Conservation (phyloP, 352 stramenopile species). For the Globisporangium middletonii region DNA sequence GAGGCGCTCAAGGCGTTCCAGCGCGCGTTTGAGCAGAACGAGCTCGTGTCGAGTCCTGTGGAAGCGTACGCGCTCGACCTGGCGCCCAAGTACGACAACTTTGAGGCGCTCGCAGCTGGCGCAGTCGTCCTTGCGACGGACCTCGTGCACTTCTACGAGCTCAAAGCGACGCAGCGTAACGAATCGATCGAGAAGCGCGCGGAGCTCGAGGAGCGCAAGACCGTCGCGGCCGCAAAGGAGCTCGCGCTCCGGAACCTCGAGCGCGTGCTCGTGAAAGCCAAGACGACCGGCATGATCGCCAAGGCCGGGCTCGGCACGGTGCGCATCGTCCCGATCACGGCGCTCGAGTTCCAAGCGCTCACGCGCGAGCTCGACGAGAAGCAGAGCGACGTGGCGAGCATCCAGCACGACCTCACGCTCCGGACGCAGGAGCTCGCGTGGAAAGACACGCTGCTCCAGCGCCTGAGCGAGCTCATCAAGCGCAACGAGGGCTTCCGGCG, state of each 20-base stretch:
- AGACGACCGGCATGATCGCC: conserved; percentile 61
- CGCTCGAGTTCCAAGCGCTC: conserved; percentile 36
- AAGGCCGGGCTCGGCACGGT: conserved; percentile 65
- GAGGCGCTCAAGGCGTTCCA: conserved; percentile 53
- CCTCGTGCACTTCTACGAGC: conserved; percentile 49
- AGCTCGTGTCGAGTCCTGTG: conserved; percentile 54
- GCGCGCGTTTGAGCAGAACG: conserved; percentile 54
- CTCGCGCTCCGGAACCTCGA: conserved; percentile 50
- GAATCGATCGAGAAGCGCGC: conserved; percentile 30
- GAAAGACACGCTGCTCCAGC: conserved; percentile 65
- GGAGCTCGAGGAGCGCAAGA: conserved; percentile 23
- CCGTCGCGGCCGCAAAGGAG: conserved; percentile 27
- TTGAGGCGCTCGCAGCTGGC: conserved; percentile 26
- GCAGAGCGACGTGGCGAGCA: conserved; percentile 32
- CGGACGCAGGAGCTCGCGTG: conserved; percentile 35
- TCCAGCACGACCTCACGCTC: conserved; percentile 35
- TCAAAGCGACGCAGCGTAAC: conserved; percentile 45
- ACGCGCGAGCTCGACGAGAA: conserved; percentile 35
- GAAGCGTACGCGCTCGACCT: conserved; percentile 55
- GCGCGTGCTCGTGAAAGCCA: conserved; percentile 55
- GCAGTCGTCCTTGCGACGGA: conserved; percentile 35
- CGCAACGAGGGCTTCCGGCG: conserved; percentile 55
- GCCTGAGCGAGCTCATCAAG: conserved; percentile 59
- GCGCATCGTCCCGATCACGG: conserved; percentile 51
- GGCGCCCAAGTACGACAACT: conserved; percentile 28